Evolutionary conservation across 2,329 filamentous ascomycete genomes (phyloP), one percentile per base, ranked within the genome.

Genomic region (Chaetomium strumarium): DNA sequence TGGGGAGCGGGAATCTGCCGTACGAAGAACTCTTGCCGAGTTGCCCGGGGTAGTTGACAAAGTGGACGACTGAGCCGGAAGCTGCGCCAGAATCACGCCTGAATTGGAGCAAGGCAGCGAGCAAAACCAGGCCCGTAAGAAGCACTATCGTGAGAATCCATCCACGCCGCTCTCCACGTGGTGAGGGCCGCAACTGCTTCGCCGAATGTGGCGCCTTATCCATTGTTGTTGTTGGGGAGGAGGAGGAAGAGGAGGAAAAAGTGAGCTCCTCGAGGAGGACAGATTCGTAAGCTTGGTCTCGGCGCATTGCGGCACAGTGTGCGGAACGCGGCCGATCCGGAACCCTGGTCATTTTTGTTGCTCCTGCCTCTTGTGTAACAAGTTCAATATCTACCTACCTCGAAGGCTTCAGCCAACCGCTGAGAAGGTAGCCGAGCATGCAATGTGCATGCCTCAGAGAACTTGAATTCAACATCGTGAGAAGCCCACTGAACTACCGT

Each of bases 1-100:
- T 59, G 3, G 66, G 58, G 14, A 58, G 52, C 0, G 75, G 75
- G 48, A 76, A 77, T 13, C 37, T 59, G 12, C 72, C 71, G 38
- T 69, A 72, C 1, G 63, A 63, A 11, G 48, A 51, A 5, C 5
- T 39, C 2, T 45, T 30, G 38, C 10, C 24, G 10, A 36, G n/a
- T 5, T 49, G 29, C 2, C 16, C 42, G 9, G 11, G 6, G 12
- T 44, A 9, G 9, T 38, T 13, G 12, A 45, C 30, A 17, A 53
- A 34, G 6, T 33, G 47, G n/a, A 34, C 19, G 20, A n/a, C 29
- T 16, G 41, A 19, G 20, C 19, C 34, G 36, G 36, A 42, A 30
- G n/a, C 9, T 8, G 20, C 17, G 20, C 16, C 10, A 11, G 11
- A 8, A 20, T 6, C 30, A 5, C 8, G 6, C 13, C 43, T 11